Evolutionary conservation across 805 yeast species (phyloP).

Genomic region (Lachancea waltii): DNA sequence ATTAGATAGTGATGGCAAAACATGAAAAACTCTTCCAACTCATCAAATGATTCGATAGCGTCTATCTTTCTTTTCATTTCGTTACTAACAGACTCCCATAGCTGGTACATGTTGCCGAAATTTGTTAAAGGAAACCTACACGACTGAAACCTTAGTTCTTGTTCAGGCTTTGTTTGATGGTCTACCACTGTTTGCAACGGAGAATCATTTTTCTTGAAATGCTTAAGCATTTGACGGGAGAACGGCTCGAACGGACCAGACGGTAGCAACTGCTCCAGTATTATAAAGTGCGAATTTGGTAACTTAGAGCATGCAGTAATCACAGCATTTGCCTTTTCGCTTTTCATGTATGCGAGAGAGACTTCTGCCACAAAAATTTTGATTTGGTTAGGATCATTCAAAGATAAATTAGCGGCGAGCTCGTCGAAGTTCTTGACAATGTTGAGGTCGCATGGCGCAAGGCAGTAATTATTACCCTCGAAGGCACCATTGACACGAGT

Average conservation of each 20-base stretch:
- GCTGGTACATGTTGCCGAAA: conserved; percentile 46
- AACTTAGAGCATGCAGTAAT: conserved; percentile 41
- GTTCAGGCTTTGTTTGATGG: conserved; percentile 48
- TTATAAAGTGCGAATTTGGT: conserved; percentile 50
- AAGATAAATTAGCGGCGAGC: conserved; percentile 9
- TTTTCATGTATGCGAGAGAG: conserved; percentile 73
- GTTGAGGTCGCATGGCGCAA: conserved; percentile 64
- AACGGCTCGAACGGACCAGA: conserved; percentile 58
- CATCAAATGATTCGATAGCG: conserved; percentile 65
- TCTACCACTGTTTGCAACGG: conserved; percentile 59
- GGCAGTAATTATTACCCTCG: conserved; percentile 42
- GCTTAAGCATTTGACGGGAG: conserved; percentile 67
- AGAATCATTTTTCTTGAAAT: conserved; percentile 57
- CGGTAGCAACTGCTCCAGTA: conserved; percentile 69
- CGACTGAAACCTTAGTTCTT: conserved; percentile 41
- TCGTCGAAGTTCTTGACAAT: conserved; percentile 35
- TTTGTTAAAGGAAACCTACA: conserved; percentile 45
- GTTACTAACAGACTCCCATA: conserved; percentile 48
- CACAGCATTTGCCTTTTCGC: conserved; percentile 56
- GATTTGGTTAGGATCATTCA: conserved; percentile 28
- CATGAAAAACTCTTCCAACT: conserved; percentile 72
- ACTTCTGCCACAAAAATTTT: conserved; percentile 75
- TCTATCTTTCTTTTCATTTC: conserved; percentile 38
- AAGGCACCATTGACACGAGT: conserved; percentile 14
- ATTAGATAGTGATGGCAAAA: conserved; percentile 72